Base-by-base conservation (phyloP, 2,329 filamentous ascomycete species). In the Harringtonia lauricola region DNA sequence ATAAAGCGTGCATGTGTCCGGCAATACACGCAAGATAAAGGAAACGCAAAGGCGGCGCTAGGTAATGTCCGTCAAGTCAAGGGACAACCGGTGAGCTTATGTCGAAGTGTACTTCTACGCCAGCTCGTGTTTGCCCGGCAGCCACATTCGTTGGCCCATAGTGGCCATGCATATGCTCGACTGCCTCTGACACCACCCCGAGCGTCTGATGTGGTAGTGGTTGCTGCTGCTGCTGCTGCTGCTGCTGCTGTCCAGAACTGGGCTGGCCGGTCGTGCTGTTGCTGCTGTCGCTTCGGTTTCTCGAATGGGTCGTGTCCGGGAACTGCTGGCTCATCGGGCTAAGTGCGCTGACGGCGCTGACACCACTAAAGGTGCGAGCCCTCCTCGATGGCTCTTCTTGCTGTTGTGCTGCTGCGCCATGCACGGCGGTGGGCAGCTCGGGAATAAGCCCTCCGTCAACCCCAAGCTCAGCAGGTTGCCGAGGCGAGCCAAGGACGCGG, bases 111-210 rank as follows among this genome's bases (percentile, higher is more conserved):
- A 33, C 19, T 15, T 37, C n/a, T 4, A 31, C 39, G 28, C 56
- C 60, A 0, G 52, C 56, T 1, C 60, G 56, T 14, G 65, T 72
- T 52, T 72, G 64, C 0, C 70, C 68, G 5, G 57, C 61, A 9
- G 60, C 59, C 1, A 57, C 54, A 39, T 65, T 54, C 3, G 53
- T 44, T 2, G 67, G 62, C 1, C 70, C 70, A 44, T 72, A 67
- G 31, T 69, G 64, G 3, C 70, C 70, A 42, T 73, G 69, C 41
- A 70, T 59, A 33, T 48, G 42, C 45, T 70, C 67, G 17, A 54
- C 47, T 4, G 54, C 52, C 51, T 74, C 70, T 36, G 55, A 60
- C 28, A 72, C 65, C 2, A 61, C 58, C 7, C 55, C 59, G 7
- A 67, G 52, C 36, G 50, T 46, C n/a, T n/a, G n/a, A n/a, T n/a